Conservation (phyloP, 2,329 filamentous ascomycete species). For the Xylariaceae sp. region DNA sequence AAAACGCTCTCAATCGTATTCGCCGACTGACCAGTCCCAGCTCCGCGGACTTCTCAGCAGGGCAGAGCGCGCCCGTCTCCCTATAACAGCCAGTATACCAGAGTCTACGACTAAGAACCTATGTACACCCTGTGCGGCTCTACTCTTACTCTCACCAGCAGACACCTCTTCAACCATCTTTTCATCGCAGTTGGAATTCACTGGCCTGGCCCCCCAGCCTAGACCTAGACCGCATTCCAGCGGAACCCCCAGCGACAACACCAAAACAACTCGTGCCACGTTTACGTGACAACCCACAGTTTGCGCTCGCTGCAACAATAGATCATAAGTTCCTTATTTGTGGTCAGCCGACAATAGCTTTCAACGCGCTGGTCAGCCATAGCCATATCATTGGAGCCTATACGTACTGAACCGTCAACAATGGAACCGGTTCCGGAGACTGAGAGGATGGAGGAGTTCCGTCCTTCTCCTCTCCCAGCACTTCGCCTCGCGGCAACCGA, state of each 20-base stretch:
- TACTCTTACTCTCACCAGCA: conserved; percentile 9
- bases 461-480: conserved; percentile 50
- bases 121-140: conserved; percentile 10
- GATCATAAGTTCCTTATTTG: conserved; percentile 1
- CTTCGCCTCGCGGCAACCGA: conserved; percentile 40
- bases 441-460: conserved; percentile 63
- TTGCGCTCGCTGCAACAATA: conserved; percentile 3
- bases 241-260: conserved; percentile 11
- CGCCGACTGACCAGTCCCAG: conserved; percentile 8
- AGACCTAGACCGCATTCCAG: conserved; percentile 28
- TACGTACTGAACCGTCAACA: conserved; percentile 20
- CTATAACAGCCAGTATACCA: conserved; percentile 6
- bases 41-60: conserved; percentile 2
- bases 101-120: conserved; percentile 7
- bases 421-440: conserved; percentile 67
- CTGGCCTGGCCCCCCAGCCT: conserved; percentile 17
- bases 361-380: conserved; percentile 1
- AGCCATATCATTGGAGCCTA: neutral
- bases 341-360: neutral
- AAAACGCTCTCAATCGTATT: conserved; percentile 11
- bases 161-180: conserved; percentile 2
- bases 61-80: conserved; percentile 6
- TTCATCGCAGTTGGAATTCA: conserved; percentile 16
- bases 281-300: conserved; percentile 7
- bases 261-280: conserved; percentile 16